phyloP scores from a whole-genome alignment of 176 grass and related monocot genomes.

The Chloris gayana region DNA sequence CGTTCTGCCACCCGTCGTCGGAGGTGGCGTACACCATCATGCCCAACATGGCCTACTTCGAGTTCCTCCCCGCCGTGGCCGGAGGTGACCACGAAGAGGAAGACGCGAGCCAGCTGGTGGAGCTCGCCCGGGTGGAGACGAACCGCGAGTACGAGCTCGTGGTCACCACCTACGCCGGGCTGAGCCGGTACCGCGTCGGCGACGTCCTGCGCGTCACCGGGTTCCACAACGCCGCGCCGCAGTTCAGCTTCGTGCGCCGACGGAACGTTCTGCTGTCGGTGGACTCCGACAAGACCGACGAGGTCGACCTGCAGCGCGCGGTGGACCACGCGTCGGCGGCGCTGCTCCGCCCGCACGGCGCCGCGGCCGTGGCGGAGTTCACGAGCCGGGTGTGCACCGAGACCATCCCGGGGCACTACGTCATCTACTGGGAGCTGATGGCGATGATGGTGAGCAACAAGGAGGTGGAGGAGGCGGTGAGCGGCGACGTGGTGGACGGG shows the following conservation, averaged over 20 bases:
- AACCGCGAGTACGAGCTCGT: slow-evolving; percentile 85
- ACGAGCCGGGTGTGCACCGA: slow-evolving; percentile 78
- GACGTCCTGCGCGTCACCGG: too few relatives aligned
- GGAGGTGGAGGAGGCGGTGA: neutral
- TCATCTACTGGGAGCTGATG: too few relatives aligned
- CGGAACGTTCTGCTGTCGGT: too few relatives aligned
- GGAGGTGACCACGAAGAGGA: too few relatives aligned
- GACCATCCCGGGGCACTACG: too few relatives aligned
- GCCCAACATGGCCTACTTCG: slow-evolving; percentile 99
- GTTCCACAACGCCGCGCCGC: too few relatives aligned
- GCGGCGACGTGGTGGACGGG: neutral
- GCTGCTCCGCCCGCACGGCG: slow-evolving; percentile 54
- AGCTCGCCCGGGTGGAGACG: slow-evolving; percentile 71
- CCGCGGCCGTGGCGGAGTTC: slow-evolving; percentile 69
- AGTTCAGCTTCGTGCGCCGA: too few relatives aligned
- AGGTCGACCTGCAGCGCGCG: slow-evolving; percentile 76
- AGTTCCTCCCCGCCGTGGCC: slow-evolving; percentile 90
- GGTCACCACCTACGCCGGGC: slow-evolving; percentile 87
- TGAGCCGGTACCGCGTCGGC: too few relatives aligned
- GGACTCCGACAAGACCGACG: too few relatives aligned
- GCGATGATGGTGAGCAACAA: slow-evolving; percentile 53
- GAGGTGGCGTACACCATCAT: slow-evolving; percentile 99
- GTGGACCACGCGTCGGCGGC: slow-evolving; percentile 61
- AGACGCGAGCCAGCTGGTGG: slow-evolving; percentile 36
- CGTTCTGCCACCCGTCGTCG: too few relatives aligned